Base-by-base conservation (phyloP, 2,329 filamentous ascomycete genomes). In the Cucurbitaria berberidis region DNA sequence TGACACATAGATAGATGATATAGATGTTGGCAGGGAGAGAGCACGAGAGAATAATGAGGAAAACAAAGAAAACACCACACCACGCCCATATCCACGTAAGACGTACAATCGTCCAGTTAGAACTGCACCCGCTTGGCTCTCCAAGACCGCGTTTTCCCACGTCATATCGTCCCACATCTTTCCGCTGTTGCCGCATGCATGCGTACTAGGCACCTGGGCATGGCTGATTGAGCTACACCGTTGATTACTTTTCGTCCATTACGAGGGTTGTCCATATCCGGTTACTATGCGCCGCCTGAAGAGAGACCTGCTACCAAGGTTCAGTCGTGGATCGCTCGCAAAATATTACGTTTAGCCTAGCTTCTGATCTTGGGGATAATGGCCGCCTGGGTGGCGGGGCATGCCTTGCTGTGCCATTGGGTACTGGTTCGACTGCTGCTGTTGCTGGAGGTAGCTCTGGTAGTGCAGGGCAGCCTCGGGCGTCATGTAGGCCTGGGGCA, bases 351-450 rank as follows among this genome's bases (percentile, higher is more conserved):
- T 62, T 67, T 72, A 76, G 49, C 70, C 72, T 49, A 75, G 69
- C 63, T 75, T 75, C 60, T 75, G 72, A 51, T 76, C 72, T 46
- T 93, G 90, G 63, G 90, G 89, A 68, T 90, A 88, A 78, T 91
- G 90, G 69, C 91, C 89, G 46, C 72, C 72, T 29, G 74, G 74
- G 57, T 76, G 74, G 53, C 71, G 72, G 52, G 89, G 88, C 84
- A 95, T 90, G 66, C 89, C 86, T 60, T 84, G 82, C 73, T 90
- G 88, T 48, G 89, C 89, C 86, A 96, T 91, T 45, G 85, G 86
- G 68, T 92, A 93, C 69, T 88, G 89, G 69, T 86, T 86, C 62
- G 84, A 83, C 65, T 82, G 69, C 51, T 77, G 75, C 70, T 85
- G 88, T 74, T 86, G 84, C 67, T 86, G 83, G 51, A 96, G 86